These are phyloP conservation scores for Epipyxis sp. DNA, from an alignment of 108 stramenopile genomes.

Conservation along the genomic window DNA sequence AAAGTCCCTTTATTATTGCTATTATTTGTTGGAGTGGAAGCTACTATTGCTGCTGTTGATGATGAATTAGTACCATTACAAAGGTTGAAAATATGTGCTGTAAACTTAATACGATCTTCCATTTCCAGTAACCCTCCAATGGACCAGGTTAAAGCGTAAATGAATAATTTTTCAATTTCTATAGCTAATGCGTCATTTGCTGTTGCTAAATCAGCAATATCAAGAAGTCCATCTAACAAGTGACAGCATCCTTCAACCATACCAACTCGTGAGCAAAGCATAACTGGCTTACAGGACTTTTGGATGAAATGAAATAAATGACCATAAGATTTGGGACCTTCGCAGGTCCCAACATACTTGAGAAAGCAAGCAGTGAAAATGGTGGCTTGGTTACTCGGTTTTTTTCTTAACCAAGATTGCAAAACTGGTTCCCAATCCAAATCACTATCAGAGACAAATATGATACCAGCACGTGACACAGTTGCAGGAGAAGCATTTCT, in stretches of 20 bases:
- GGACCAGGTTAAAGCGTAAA: conserved; percentile 47
- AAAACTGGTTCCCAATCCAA: conserved; percentile 63
- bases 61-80: background rate
- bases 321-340: conserved; percentile 45
- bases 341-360: conserved; percentile 40
- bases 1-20: too few species aligned
- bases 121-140: conserved; percentile 50
- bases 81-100: conserved; percentile 32
- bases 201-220: conserved; percentile 46
- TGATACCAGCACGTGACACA: conserved; percentile 62
- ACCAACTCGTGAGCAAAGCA: conserved; percentile 49
- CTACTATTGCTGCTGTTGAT: background rate
- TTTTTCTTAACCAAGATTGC: conserved; percentile 50
- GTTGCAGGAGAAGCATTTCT: conserved; percentile 64
- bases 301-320: conserved; percentile 37
- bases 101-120: conserved; percentile 40
- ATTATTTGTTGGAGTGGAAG: too few species aligned
- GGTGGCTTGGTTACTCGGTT: conserved; percentile 27
- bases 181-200: background rate
- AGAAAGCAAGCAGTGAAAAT: conserved; percentile 38
- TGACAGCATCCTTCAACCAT: conserved; percentile 38
- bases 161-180: conserved; percentile 45
- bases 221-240: conserved; percentile 48
- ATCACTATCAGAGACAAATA: conserved; percentile 61
- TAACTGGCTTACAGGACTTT: conserved; percentile 41